Evolutionary conservation across 2,329 filamentous ascomycete species (phyloP), one percentile per base, ranked within the genome.

Genomic region (Fusarium sp.): DNA sequence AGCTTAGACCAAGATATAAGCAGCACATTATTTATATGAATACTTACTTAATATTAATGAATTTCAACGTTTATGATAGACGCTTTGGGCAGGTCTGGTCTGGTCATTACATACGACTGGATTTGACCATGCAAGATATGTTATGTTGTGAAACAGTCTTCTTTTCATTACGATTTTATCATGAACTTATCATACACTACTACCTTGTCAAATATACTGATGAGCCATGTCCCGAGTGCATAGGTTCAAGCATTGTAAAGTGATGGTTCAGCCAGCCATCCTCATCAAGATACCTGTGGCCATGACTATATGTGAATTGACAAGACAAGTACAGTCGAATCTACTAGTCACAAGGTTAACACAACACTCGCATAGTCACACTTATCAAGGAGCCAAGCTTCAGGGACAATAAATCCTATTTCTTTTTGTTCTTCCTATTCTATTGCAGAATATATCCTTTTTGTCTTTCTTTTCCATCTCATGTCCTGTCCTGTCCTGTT

Each of bases 341-440:
- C 21, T 12, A 19, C 11, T 15, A 4, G 6, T 36, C n/a, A 36
- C 8, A n/a, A 9, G 9, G 5, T 19, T 4, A 10, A 17, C 14
- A 10, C 4, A n/a, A 36, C 7, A 36, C 19, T n/a, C n/a, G 20
- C 12, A 19, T 28, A 3, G 17, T 52, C 49, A 51, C 32, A 47
- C 11, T 36, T 45, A 21, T 20, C 34, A 10, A 23, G 17, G 6
- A 7, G 30, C 30, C 12, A 10, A 20, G 2, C 28, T 53, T 70
- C 19, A 39, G 57, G 63, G 54, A 70, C 39, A 21, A 54, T 48
- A 32, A 48, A 62, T 68, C 63, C 54, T 56, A 43, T 52, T 70
- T 67, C 50, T 32, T 52, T 56, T 61, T 54, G 51, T 61, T 68
- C 58, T 66, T 62, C 59, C 52, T 55, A 62, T 64, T 58, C 66